Evolutionary conservation across 2,329 filamentous ascomycete species (phyloP).

Genomic region (Epichloe festucae): DNA sequence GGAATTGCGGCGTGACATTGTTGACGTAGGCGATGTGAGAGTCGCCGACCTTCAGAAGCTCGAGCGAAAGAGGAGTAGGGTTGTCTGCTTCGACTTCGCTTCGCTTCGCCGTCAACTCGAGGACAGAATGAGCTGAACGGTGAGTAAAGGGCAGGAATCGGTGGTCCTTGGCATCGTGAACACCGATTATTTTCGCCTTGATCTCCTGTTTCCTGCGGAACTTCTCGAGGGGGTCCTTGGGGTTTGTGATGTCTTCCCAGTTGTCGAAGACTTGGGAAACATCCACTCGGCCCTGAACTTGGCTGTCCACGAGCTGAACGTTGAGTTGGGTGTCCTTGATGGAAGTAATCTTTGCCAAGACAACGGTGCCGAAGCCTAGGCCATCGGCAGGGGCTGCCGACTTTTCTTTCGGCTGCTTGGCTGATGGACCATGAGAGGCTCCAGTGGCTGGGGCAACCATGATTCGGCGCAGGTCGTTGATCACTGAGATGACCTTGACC

Average conservation of each 20-base stretch:
- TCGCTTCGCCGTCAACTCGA: slow-evolving; percentile 75
- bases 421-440: slow-evolving; percentile 32
- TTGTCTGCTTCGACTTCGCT: slow-evolving; percentile 41
- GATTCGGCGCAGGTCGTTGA: slow-evolving; percentile 58
- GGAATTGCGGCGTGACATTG: slow-evolving; percentile 64
- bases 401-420: slow-evolving; percentile 22
- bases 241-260: slow-evolving; percentile 76
- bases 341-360: slow-evolving; percentile 67
- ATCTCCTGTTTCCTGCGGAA: slow-evolving; percentile 63
- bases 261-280: slow-evolving; percentile 80
- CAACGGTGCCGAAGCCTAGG: slow-evolving; percentile 56
- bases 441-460: slow-evolving; percentile 37
- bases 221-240: slow-evolving; percentile 61
- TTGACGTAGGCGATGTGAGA: slow-evolving; percentile 78
- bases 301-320: slow-evolving; percentile 62
- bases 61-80: slow-evolving; percentile 48
- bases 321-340: slow-evolving; percentile 89
- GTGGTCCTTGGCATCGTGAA: slow-evolving; percentile 83
- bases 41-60: slow-evolving; percentile 59
- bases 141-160: slow-evolving; percentile 87
- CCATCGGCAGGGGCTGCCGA: slow-evolving; percentile 45
- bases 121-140: slow-evolving; percentile 65
- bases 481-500: slow-evolving; percentile 59
- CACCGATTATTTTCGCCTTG: slow-evolving; percentile 64
- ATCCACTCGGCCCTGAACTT: slow-evolving; percentile 80